Conservation (phyloP, 192 early-diverging fungal genomes). For the Podila epicladia region DNA sequence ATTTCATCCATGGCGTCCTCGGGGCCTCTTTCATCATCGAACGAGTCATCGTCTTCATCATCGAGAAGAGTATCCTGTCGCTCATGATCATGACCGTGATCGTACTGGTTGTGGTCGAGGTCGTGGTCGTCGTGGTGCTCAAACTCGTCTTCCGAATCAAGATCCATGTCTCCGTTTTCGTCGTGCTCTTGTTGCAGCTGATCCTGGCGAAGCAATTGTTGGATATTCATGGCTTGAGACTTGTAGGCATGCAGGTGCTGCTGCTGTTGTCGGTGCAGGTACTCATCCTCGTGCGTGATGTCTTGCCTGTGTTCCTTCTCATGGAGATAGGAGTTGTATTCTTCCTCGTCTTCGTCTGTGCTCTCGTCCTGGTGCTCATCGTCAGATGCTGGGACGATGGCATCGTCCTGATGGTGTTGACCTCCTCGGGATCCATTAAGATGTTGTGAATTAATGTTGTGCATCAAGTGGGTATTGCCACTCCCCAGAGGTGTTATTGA, state of each 20-base stretch:
- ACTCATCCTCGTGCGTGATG: not conserved
- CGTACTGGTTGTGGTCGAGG: slow-evolving; percentile 25
- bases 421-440: not conserved
- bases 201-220: slow-evolving; percentile 36
- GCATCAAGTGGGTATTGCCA: not conserved
- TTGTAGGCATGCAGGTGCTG: slow-evolving; percentile 41
- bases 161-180: slow-evolving; percentile 35
- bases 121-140: slow-evolving; percentile 14
- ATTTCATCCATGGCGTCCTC: slow-evolving; percentile 46
- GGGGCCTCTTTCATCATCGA: slow-evolving; percentile 10
- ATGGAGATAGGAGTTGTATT: slow-evolving; percentile 3
- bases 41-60: slow-evolving; percentile 15
- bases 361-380: not conserved
- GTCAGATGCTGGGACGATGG: not conserved
- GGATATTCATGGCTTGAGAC: slow-evolving; percentile 50
- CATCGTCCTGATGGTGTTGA: slow-evolving; percentile 2
- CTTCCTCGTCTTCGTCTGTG: slow-evolving; percentile 4
- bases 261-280: slow-evolving; percentile 26
- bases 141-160: slow-evolving; percentile 40
- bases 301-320: slow-evolving; percentile 31
- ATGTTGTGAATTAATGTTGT: slow-evolving; percentile 11
- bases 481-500: slow-evolving; percentile 2
- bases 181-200: slow-evolving; percentile 25
- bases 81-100: slow-evolving; percentile 6
- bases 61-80: slow-evolving; percentile 1